Conservation (phyloP, 1,284 basidiomycete genomes). For the Cutaneotrichosporon sp. region DNA sequence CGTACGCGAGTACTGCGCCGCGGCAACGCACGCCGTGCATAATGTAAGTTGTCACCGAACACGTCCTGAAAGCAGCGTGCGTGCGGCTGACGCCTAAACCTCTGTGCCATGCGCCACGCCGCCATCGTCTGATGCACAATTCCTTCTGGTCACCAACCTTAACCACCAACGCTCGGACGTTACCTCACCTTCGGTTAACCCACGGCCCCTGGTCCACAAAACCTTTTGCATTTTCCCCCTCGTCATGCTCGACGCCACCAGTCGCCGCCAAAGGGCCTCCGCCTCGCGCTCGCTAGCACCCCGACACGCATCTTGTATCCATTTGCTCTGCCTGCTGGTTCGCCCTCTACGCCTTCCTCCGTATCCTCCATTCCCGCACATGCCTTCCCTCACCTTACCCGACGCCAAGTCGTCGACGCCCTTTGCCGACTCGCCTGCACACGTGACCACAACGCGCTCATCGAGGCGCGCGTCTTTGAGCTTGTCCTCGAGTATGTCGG, state of each 20-base stretch:
- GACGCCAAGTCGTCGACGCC: conserved; percentile 27
- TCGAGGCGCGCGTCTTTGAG: conserved; percentile 16
- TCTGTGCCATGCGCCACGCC: background rate
- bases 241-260: background rate
- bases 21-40: conserved; percentile 8
- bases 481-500: conserved; percentile 34
- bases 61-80: background rate
- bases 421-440: conserved; percentile 19
- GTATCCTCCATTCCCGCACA: conserved; percentile 10
- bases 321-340: conserved; percentile 18
- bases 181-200: background rate
- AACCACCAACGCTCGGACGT: background rate
- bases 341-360: background rate
- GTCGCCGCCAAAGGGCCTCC: conserved; percentile 4
- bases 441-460: background rate
- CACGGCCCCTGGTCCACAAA: background rate
- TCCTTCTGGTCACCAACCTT: too few relatives aligned
- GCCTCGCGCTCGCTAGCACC: conserved; percentile 7
- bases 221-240: background rate
- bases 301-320: conserved; percentile 21
- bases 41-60: conserved; percentile 6
- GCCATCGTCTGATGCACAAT: background rate
- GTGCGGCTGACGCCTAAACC: background rate
- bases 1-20: conserved; percentile 18
- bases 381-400: conserved; percentile 17